Base-by-base conservation (phyloP, 2,329 filamentous ascomycete genomes). In the Colletotrichum sp. region DNA sequence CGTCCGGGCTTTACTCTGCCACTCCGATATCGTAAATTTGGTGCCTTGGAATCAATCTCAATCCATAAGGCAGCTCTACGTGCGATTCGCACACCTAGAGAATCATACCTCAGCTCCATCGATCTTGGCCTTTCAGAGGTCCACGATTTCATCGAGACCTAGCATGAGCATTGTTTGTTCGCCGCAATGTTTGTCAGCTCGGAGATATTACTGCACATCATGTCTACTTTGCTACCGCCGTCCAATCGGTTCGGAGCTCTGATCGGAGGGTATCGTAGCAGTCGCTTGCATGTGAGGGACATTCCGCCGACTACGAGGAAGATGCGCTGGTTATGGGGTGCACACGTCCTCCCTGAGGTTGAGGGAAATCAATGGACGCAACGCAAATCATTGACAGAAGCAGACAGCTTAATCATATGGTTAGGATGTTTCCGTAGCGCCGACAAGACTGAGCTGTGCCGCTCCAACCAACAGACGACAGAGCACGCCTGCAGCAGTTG, bases 401-500 rank as follows among this genome's bases (percentile, higher is more conserved):
- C 32, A n/a, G 13, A 52, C 32, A 55, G 36, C 32, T 60, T 32
- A 44, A 68, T 57, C n/a, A 68, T 55, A 22, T 55, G 16, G 24
- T 13, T 5, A 22, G 66, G 55, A 44, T 22, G 22, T 60, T 68
- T 12, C 66, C 32, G 52, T 39, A 60, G 22, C 32, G 32, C 57
- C 36, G 36, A 34, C 34, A 32, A 62, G 36, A 44, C 57, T 24
- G 63, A 39, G 48, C 64, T 36, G 70, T 57, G 48, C 65, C 34
- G 34, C 59, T 59, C 60, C 59, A 74, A 68, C 74, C 74, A 55
- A 74, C 64, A 55, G 28, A 16, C 64, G 39, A 26, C 16, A 39
- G 22, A 66, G 36, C 52, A 7, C 28, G 36, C 44, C 71, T 75
- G 71, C 66, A 71, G 62, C 30, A 52, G 70, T 39, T 76, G 75